These are phyloP conservation scores for Aureobasidium leucospermi DNA, from an alignment of 2,329 filamentous ascomycete species.

Conservation along the genomic window DNA sequence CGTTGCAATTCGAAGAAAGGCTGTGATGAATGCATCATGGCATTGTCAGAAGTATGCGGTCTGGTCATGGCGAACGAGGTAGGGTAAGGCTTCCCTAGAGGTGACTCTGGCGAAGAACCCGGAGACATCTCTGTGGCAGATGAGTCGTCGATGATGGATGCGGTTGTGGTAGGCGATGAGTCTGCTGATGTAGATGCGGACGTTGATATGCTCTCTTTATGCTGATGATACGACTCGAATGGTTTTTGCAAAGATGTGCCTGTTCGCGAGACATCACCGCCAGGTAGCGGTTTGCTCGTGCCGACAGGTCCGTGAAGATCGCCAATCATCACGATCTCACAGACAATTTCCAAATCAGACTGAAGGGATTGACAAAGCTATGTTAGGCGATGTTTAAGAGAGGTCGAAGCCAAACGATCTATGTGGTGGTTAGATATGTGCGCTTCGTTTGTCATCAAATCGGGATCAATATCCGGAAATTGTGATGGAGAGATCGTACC, in stretches of 20 bases:
- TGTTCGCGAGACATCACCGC: constrained; percentile 8
- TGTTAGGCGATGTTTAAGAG: background rate
- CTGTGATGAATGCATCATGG: constrained; percentile 42
- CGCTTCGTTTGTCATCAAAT: background rate
- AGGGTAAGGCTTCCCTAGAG: constrained; percentile 64
- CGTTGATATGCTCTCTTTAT: constrained; percentile 70
- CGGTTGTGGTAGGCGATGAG: constrained; percentile 89
- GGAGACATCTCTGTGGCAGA: constrained; percentile 85
- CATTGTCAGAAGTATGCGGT: constrained; percentile 40
- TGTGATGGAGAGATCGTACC: background rate
- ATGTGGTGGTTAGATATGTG: background rate
- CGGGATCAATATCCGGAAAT: background rate
- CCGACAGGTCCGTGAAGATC: background rate
- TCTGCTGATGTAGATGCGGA: constrained; percentile 78
- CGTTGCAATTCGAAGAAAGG: constrained; percentile 49
- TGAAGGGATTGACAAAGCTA: background rate
- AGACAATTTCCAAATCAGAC: background rate
- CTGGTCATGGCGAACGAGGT: constrained; percentile 57
- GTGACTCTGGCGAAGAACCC: constrained; percentile 86
- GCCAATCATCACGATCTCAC: constrained; percentile 6
- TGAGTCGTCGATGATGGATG: constrained; percentile 87
- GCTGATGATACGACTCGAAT: constrained; percentile 46
- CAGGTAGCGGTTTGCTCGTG: constrained; percentile 10
- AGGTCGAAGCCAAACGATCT: background rate
- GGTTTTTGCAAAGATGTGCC: background rate